Percentiles rank a stretch among this genome's conserved stretches.
Conservation (phyloP, 768 basidiomycete species). For the Fibroporia radiculosa region DNA sequence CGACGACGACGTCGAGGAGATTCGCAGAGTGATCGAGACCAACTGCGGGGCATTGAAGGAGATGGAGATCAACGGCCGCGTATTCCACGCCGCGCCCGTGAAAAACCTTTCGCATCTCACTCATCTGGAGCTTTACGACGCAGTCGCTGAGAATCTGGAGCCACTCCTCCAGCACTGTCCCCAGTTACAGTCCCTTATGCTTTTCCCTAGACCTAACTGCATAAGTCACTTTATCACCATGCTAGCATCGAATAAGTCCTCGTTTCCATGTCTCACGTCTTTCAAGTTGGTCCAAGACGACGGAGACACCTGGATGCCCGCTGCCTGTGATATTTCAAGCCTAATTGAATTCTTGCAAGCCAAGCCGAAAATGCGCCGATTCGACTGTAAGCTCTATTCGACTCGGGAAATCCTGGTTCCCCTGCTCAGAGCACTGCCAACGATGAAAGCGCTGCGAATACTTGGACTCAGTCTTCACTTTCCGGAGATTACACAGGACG, state of each 20-base stretch:
- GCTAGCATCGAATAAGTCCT: background rate
- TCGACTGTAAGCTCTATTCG: background rate
- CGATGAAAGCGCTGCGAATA: constrained; percentile 4
- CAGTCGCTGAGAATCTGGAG: background rate
- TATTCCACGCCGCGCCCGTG: constrained; percentile 2
- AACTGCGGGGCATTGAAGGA: background rate
- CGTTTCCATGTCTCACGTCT: constrained; percentile 3
- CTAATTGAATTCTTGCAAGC: constrained; percentile 4
- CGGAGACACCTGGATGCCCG: background rate
- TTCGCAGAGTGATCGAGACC: background rate
- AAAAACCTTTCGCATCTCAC: constrained; percentile 1
- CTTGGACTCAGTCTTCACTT: constrained; percentile 2
- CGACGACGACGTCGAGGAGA: background rate
- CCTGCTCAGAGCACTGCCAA: background rate
- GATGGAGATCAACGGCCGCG: constrained; percentile 1
- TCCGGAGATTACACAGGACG: too few species aligned
- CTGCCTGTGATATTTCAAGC: background rate
- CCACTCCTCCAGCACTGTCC: constrained; percentile 6
- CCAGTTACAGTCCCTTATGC: constrained; percentile 3
- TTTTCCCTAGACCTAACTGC: background rate
- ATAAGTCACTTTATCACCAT: background rate
- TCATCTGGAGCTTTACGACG: constrained; percentile 3
- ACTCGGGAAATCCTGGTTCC: background rate
- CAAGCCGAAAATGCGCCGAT: constrained; percentile 3
- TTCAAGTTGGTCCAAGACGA: constrained; percentile 5